Conservation (phyloP, 331 rosid genomes). For the Malus hybrid region DNA sequence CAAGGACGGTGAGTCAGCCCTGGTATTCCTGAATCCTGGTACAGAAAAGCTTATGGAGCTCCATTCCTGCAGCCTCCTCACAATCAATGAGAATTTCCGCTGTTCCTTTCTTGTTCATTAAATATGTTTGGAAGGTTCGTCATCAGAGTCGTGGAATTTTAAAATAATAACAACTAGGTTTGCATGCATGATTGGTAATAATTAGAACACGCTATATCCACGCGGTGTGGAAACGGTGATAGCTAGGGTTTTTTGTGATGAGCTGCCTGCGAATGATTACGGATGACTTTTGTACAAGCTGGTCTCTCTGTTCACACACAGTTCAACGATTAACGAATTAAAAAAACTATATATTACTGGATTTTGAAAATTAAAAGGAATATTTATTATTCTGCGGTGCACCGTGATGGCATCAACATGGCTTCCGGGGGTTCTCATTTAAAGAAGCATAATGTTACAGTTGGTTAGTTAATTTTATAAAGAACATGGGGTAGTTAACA, state of each 20-base stretch:
- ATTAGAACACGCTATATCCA: neutral
- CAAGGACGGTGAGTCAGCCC: neutral
- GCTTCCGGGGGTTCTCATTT: neutral
- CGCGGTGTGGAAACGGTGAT: slow-evolving; percentile 1
- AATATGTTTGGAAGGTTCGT: neutral
- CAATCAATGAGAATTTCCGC: neutral
- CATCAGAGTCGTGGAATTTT: neutral
- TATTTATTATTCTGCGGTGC: neutral
- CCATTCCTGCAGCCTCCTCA: neutral
- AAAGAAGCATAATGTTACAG: neutral
- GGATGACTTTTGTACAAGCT: neutral
- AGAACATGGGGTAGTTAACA: neutral
- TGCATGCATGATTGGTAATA: neutral
- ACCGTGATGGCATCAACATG: neutral
- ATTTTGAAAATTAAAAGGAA: neutral
- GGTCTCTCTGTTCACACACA: neutral
- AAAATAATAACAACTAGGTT: neutral
- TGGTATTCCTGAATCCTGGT: neutral
- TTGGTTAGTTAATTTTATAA: neutral
- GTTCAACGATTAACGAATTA: neutral
- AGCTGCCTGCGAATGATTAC: neutral
- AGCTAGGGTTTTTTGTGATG: neutral
- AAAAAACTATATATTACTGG: neutral
- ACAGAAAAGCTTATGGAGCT: neutral
- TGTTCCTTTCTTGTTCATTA: neutral